Conservation (phyloP, 345 rosid genomes). For the Euphorbia lathyris region DNA sequence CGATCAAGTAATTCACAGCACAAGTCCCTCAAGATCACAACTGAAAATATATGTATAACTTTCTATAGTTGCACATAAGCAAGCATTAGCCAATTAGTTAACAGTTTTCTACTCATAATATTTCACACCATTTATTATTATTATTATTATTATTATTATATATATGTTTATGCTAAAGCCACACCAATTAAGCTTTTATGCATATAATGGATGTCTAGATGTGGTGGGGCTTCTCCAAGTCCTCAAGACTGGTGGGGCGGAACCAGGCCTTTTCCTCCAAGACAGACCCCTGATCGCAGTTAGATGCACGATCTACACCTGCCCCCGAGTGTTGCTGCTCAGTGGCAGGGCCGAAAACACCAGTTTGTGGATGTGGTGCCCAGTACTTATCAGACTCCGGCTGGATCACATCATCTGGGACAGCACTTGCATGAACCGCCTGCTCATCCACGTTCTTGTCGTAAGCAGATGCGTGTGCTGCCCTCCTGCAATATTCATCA, state of each 20-base stretch:
- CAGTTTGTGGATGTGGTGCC: constrained; percentile 94
- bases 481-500: constrained; percentile 37
- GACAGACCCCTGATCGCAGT: constrained; percentile 23
- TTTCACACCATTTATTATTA: constrained; percentile 1
- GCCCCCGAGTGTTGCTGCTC: constrained; percentile 24
- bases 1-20: neutral
- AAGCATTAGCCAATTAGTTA: neutral
- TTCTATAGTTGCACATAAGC: neutral
- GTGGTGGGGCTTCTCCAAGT: constrained; percentile 69
- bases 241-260: constrained; percentile 91
- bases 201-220: constrained; percentile 5
- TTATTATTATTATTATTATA: neutral
- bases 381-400: constrained; percentile 73
- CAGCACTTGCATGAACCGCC: constrained; percentile 37
- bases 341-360: constrained; percentile 76
- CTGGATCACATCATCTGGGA: constrained; percentile 68
- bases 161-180: no score
- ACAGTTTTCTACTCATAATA: neutral
- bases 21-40: neutral
- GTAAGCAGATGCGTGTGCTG: constrained; percentile 54
- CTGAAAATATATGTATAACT: neutral
- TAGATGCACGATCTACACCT: constrained; percentile 13
- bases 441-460: constrained; percentile 87
- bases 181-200: neutral
- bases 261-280: constrained; percentile 91